These are phyloP conservation scores for Penicillium canariense DNA, from an alignment of 495 filamentous ascomycete species.

Conservation along the genomic window DNA sequence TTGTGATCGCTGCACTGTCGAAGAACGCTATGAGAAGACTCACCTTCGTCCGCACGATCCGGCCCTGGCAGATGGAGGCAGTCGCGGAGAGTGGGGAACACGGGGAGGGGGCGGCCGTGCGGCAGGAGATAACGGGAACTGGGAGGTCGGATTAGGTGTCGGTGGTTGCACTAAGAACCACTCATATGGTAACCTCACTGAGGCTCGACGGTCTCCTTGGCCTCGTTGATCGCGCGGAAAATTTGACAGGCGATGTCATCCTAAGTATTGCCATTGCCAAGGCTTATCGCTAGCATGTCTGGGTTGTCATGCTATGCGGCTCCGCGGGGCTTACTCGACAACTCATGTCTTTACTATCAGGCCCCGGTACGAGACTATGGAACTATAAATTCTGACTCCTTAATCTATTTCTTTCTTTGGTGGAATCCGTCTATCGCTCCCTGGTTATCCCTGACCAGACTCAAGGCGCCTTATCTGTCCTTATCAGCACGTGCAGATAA, in stretches of 20 bases:
- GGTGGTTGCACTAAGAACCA: not conserved
- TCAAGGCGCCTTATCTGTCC: not conserved
- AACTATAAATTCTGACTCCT: no score
- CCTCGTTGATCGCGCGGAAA: not conserved
- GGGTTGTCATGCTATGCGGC: not conserved
- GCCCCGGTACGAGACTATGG: no score
- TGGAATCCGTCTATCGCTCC: no score
- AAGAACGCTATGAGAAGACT: not conserved
- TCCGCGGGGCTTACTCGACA: not conserved
- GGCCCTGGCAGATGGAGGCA: not conserved
- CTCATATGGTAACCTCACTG: not conserved
- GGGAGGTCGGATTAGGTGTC: not conserved
- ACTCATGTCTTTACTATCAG: no score
- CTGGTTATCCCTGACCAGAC: not conserved
- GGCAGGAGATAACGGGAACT: not conserved
- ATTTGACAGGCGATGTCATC: conserved; percentile 1
- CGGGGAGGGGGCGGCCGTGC: not conserved
- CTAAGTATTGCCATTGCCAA: conserved; percentile 2
- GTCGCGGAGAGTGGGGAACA: conserved; percentile 4
- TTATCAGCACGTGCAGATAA: conserved; percentile 17
- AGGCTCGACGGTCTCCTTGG: no score
- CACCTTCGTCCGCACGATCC: not conserved
- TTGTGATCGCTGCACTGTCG: not conserved
- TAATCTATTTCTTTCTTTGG: no score
- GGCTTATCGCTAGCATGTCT: not conserved